Evolutionary conservation across 2,329 filamentous ascomycete genomes (phyloP), one percentile per base, ranked within the genome.

Genomic region (Cryphonectria radicalis): DNA sequence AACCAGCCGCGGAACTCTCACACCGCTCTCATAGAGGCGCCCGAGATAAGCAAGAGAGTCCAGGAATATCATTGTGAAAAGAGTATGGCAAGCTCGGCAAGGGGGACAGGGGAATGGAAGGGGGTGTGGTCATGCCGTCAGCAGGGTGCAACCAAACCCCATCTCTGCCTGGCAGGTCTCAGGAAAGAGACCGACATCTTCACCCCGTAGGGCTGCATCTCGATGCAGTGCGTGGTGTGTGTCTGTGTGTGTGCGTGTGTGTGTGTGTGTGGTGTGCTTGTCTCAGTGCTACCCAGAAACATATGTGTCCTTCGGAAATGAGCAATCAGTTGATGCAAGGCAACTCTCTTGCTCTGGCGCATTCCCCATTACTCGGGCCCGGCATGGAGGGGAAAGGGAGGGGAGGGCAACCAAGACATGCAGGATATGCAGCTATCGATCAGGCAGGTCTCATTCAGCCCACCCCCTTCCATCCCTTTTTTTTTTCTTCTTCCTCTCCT

Each of bases 121-220:
- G 7, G 46, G 46, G 46, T 50, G 46, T 50, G 46, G 46, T 50
- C 28, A 60, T 35, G 32, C 25, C 57, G 57, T 60, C 46, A 50
- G 46, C 46, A 50, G 46, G 46, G 11, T 50, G 46, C 46, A 50
- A 50, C 46, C 46, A n/a, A n/a, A n/a, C 4, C 46, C 46, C 46
- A 28, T 59, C 55, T 35, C 53, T 59, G 14, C 55, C 25, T 32
- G 55, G 55, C 25, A 59, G 25, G 55, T 59, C 25, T 32, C 55
- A 59, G 55, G n/a, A n/a, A 35, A 32, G 25, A 35, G 57, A 17
- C 32, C 37, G 60, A 63, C 35, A 42, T 25, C 14, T 62, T 35
- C 17, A 13, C 19, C 19, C n/a, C 35, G n/a, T 63, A 63, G 60
- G 60, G 60, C 60, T 63, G 60, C 60, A 63, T 63, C 37, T 63